A percentile compares a stretch with the other conserved stretches of the same genome.
Conservation (phyloP, 352 stramenopile genomes). For the Globisporangium perplexum region DNA sequence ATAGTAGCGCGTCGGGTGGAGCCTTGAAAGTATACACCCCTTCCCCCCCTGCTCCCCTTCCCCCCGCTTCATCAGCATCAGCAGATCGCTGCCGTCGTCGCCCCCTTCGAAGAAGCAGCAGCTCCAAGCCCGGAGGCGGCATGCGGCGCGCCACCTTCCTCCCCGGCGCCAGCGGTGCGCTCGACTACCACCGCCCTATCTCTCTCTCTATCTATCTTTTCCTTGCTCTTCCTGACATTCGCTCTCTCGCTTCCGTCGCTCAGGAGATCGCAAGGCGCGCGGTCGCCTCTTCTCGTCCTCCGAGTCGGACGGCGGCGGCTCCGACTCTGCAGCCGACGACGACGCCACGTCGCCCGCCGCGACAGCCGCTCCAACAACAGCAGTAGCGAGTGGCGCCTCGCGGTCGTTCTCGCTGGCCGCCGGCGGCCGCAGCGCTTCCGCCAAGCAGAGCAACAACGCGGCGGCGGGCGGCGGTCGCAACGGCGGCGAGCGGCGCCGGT, state of each 20-base stretch:
- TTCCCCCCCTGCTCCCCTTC: too few relatives aligned
- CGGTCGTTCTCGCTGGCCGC: slow-evolving; percentile 8
- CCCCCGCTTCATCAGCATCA: too few relatives aligned
- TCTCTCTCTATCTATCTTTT: too few relatives aligned
- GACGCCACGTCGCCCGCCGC: neutral
- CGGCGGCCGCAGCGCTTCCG: slow-evolving; percentile 6
- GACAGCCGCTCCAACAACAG: neutral
- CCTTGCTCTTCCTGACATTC: neutral
- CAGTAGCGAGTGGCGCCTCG: too few relatives aligned
- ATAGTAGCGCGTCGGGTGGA: too few relatives aligned
- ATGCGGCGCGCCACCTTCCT: slow-evolving; percentile 7
- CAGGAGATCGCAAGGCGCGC: slow-evolving; percentile 14
- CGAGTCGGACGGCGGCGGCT: slow-evolving; percentile 12
- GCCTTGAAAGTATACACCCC: too few relatives aligned
- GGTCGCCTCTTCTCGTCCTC: slow-evolving; percentile 19
- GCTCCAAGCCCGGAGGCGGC: neutral
- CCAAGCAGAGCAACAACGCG: slow-evolving; percentile 7
- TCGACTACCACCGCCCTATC: too few relatives aligned
- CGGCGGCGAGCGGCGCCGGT: slow-evolving; percentile 7
- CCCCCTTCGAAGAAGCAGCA: neutral
- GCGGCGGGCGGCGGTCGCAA: slow-evolving; percentile 3
- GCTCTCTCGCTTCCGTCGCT: neutral
- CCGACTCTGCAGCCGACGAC: slow-evolving; percentile 11
- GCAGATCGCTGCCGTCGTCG: neutral
- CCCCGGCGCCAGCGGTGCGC: slow-evolving; percentile 3